These are phyloP conservation scores for Brettanomyces custersianus DNA, from an alignment of 805 yeast species.

Conservation along the genomic window DNA sequence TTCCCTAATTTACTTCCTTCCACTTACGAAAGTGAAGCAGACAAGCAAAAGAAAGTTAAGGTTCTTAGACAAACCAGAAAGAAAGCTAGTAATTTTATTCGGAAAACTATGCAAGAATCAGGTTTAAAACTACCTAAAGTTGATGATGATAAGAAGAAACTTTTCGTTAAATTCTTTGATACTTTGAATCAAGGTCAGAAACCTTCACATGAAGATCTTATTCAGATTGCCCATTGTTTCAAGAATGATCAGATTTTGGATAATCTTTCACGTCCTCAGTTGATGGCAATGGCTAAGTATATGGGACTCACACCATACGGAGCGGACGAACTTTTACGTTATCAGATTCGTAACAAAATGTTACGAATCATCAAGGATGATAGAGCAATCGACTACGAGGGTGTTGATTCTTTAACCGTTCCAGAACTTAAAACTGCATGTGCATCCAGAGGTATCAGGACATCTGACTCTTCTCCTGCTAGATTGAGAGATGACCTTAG, in stretches of 20 bases:
- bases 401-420: constrained; percentile 69
- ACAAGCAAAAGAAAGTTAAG: constrained; percentile 45
- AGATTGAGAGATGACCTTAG: constrained; percentile 67
- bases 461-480: constrained; percentile 71
- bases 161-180: constrained; percentile 67
- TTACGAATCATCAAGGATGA: constrained; percentile 86
- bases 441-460: constrained; percentile 85
- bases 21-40: constrained; percentile 67
- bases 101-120: constrained; percentile 58
- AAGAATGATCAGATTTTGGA: constrained; percentile 91
- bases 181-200: constrained; percentile 30
- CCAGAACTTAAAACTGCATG: constrained; percentile 84
- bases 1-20: constrained; percentile 93
- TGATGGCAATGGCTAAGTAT: constrained; percentile 90
- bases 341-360: constrained; percentile 83
- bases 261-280: constrained; percentile 83
- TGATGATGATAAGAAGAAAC: constrained; percentile 63
- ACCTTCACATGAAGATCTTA: constrained; percentile 50
- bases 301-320: constrained; percentile 89
- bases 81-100: constrained; percentile 51
- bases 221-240: constrained; percentile 79
- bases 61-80: constrained; percentile 50
- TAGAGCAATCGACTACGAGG: constrained; percentile 84
- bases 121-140: constrained; percentile 52
- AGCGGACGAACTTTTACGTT: constrained; percentile 79